Evolutionary conservation across 2,329 filamentous ascomycete genomes (phyloP), one percentile per base, ranked within the genome.

Genomic region (Cercospora citrullina): DNA sequence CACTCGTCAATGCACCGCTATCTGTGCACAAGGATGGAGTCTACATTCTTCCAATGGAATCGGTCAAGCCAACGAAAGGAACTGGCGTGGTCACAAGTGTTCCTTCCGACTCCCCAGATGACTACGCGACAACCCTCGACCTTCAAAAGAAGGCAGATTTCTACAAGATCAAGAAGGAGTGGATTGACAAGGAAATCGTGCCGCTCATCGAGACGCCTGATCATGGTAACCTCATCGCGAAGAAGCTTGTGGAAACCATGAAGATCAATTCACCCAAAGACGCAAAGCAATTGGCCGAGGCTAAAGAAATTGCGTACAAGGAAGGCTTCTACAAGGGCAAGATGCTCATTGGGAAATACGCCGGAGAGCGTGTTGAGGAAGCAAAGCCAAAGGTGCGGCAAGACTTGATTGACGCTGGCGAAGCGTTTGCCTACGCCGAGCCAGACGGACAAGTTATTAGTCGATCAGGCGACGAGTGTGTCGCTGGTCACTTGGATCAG

Each of bases 231-330:
- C 85, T 96, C 68, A 91, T 91, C 60, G 95, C 95, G 0, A 90
- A 91, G 72, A 87, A 89, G 74, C 84, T 99, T 68, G 91, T 96
- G 64, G 92, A 97, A 84, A 89, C 95, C 80, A 85, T 97, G 79
- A 98, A 98, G 86, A 99, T 99, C 77, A 90, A 92, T 72, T 98
- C 94, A 12, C 94, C 95, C 70, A 99, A 99, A 81, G 95, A 99
- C 77, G 87, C 90, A 39, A 95, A 92, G 78, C 91, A 94, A 81
- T 88, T 99, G 58, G 91, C 91, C 57, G 91, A 97, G 80, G 95
- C 95, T 57, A 99, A 99, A 83, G 94, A 98, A 73, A 84, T 96
- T 72, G 94, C 95, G 0, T 99, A 99, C 86, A 97, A 95, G 81
- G 94, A 97, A 78, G 95, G 94, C 16, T 98, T 92, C 84, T 99